Base-by-base conservation (phyloP, 345 rosid species). In the Anacardium occidentale region DNA sequence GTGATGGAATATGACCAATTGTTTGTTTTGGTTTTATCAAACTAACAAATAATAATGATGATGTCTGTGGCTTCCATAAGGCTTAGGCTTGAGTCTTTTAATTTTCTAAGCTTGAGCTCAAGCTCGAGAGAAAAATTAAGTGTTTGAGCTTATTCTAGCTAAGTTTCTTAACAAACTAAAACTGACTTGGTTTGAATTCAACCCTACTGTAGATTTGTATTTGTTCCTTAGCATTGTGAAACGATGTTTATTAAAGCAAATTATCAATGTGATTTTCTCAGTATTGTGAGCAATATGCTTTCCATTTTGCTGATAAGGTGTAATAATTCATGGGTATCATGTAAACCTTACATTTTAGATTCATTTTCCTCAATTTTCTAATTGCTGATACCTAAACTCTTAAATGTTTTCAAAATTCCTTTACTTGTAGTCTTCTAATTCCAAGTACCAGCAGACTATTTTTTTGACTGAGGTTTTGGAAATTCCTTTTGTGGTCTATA, bases 131-230 rank as follows among this genome's bases (percentile, higher is more conserved):
- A n/a, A n/a, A n/a, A n/a, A n/a, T n/a, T n/a, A n/a, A n/a, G n/a
- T n/a, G n/a, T n/a, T n/a, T n/a, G n/a, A n/a, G n/a, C n/a, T n/a
- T n/a, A n/a, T n/a, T n/a, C n/a, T n/a, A n/a, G n/a, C n/a, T n/a
- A n/a, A n/a, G n/a, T n/a, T n/a, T n/a, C n/a, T n/a, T n/a, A n/a
- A n/a, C n/a, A n/a, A n/a, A n/a, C n/a, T n/a, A n/a, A n/a, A n/a
- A n/a, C n/a, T n/a, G n/a, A n/a, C n/a, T n/a, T n/a, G n/a, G n/a
- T n/a, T n/a, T n/a, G n/a, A n/a, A n/a, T n/a, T n/a, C n/a, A n/a
- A n/a, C n/a, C n/a, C n/a, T n/a, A n/a, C n/a, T n/a, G n/a, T 62
- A 25, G 54, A 52, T n/a, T 48, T 60, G 17, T 71, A 60, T 15
- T n/a, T 58, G 18, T 70, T 48, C 58, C 58, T 44, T 9, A 21